phyloP scores from a whole-genome alignment of 441 rosid species.

The Cnidoscolus chayamansa region DNA sequence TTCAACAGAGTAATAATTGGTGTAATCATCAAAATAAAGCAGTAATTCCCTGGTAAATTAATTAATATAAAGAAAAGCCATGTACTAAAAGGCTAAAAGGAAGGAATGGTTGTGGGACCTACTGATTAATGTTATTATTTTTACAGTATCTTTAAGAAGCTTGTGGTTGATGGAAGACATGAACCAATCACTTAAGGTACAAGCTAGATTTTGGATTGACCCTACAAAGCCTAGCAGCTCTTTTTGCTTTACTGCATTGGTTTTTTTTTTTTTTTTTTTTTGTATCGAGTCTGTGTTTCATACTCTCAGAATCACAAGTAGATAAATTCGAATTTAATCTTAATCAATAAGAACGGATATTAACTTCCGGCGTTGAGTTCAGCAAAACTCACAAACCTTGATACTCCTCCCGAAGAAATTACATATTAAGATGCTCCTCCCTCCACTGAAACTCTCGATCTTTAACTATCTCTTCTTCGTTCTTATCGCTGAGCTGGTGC shows the following conservation, averaged over 20 bases:
- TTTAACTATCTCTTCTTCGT: too few species aligned
- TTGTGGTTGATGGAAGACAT: background rate
- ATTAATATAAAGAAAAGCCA: background rate
- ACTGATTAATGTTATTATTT: background rate
- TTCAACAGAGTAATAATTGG: constrained; percentile 8
- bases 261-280: background rate
- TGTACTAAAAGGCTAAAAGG: too few species aligned
- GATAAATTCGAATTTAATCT: too few species aligned
- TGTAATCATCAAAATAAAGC: background rate
- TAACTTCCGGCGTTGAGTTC: too few species aligned
- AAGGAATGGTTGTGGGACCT: background rate
- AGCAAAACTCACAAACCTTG: too few species aligned
- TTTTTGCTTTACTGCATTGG: background rate
- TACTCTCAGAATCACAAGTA: too few species aligned
- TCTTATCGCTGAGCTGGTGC: too few species aligned
- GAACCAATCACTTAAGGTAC: constrained; percentile 4
- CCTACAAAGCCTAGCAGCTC: background rate
- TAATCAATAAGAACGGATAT: too few species aligned
- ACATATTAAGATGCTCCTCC: too few species aligned
- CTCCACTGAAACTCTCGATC: too few species aligned
- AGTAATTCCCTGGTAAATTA: background rate
- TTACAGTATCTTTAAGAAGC: background rate
- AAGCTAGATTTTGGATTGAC: constrained; percentile 9
- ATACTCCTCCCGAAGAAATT: too few species aligned
- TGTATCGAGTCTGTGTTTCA: too few species aligned